Evolutionary conservation across 129 eudicot species (phyloP), one percentile per base, ranked within the genome.

Genomic region (Tagetes patula): DNA sequence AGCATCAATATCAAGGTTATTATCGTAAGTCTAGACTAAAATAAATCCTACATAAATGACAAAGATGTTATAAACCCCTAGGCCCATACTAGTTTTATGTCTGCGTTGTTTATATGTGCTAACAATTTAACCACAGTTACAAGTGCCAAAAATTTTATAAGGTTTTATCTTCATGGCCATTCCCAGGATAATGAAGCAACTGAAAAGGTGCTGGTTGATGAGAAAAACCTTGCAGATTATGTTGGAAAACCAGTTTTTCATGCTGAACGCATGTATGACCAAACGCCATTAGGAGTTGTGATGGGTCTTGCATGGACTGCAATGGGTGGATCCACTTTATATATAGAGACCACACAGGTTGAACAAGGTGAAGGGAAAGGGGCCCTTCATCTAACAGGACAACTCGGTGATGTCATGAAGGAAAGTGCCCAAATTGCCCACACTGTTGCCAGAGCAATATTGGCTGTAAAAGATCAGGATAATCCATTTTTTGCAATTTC

Each of bases 251-350:
- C 99, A 30, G 96, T 95, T 67, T 95, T 95, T 77, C 99, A 86
- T 77, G 99, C 96, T 3, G 99, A 95, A 72, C 97, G 99, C 37
- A 86, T 95, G 83, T 91, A 90, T 46, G 99, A 95, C 38, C 89
- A 91, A 67, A 91, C 99, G 1, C 99, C 99, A 48, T 64, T 83
- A 54, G 99, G 99, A 64, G 97, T 95, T 9, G 97, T 91, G 31
- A 91, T 91, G 99, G 99, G 99, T 72, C 88, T 95, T 39, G 99
- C 99, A 14, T 95, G 99, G 99, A 95, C 99, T 8, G 86, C 99
- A 67, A 95, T 95, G 99, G 99, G 99, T 27, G 99, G 99, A 31
- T 95, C 99, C 38, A 95, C 99, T 1, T 81, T 95, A 31, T 95
- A 95, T 66, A 85, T 95, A 53, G 99, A 95, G 66, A 95, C 99